Base-by-base conservation (phyloP, 768 basidiomycete genomes). In the Termitomyces sp. region DNA sequence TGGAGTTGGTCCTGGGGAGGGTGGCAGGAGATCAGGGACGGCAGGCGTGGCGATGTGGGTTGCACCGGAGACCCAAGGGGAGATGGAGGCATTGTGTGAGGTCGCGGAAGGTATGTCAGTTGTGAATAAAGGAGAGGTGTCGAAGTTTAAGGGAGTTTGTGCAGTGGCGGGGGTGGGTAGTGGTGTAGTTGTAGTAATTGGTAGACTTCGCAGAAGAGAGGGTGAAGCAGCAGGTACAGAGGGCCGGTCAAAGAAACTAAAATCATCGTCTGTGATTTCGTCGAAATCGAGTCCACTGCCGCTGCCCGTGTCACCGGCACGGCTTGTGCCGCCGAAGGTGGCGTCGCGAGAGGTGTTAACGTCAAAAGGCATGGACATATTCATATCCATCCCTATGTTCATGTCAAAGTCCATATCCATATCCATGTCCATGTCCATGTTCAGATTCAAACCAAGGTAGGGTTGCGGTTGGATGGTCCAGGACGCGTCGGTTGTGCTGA, bases 241-340 rank as follows among this genome's bases (percentile, higher is more conserved):
- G 0, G 84, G 85, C 26, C 76, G 77, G 65, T 94, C 90, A 66
- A 93, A 94, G 70, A 91, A 94, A 67, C 82, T 87, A 69, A 94
- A 94, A 69, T 94, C 92, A 55, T 92, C 92, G 52, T 94, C 92
- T 0, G 92, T 92, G 63, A 93, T 22, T 22, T 83, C 80, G 34
- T 86, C 84, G 53, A 82, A 82, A 43, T 81, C 82, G 69, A 78
- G 46, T 22, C 70, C 68, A 31, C 62, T 64, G 36, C 65, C 67
- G 34, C 70, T 63, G 31, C 68, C 69, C 5, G 67, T 58, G 13
- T 48, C 53, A 39, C 34, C 53, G 10, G 56, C 37, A 22, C 32
- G 46, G 9, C 44, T 48, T 14, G 56, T 34, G 18, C 39, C 55
- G 24, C 46, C 46, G 7, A 37, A 46, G 7, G 44, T 27, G 12